Conservation (phyloP, 2,329 filamentous ascomycete species). For the Thelonectria olida region DNA sequence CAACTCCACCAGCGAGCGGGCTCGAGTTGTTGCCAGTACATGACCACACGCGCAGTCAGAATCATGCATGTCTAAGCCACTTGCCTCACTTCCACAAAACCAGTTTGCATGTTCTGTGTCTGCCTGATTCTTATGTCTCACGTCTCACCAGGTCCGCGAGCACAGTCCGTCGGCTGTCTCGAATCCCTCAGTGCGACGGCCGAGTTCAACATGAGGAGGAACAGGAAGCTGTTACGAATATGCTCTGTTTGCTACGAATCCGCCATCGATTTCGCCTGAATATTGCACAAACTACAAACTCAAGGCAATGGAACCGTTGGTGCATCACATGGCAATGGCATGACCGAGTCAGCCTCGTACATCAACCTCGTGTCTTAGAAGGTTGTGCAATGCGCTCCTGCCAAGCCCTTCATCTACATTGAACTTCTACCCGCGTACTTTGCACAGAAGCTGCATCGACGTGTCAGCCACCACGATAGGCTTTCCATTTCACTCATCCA, state of each 20-base stretch:
- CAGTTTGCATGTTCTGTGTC: neutral
- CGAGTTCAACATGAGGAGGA: neutral
- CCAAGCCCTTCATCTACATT: conserved; percentile 1
- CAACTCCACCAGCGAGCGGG: neutral
- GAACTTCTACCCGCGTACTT: neutral
- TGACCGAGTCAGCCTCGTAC: neutral
- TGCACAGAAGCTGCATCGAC: neutral
- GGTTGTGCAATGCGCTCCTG: neutral
- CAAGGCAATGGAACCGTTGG: neutral
- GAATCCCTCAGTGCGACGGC: neutral
- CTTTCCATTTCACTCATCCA: neutral
- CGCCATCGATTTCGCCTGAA: neutral
- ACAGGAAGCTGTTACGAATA: neutral
- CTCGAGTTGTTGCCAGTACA: conserved; percentile 2
- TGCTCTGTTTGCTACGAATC: no score
- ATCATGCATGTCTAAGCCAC: neutral
- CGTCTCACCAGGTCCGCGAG: conserved; percentile 1
- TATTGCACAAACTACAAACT: neutral
- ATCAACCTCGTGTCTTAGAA: conserved; percentile 8
- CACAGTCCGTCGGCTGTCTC: conserved; percentile 1
- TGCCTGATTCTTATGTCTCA: neutral
- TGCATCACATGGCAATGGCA: conserved; percentile 1
- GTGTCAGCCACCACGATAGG: neutral
- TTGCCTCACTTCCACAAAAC: neutral
- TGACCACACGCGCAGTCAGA: no score